Evolutionary conservation across 768 basidiomycete genomes (phyloP), one percentile per base, ranked within the genome.

Genomic region (Mycena latifolia): DNA sequence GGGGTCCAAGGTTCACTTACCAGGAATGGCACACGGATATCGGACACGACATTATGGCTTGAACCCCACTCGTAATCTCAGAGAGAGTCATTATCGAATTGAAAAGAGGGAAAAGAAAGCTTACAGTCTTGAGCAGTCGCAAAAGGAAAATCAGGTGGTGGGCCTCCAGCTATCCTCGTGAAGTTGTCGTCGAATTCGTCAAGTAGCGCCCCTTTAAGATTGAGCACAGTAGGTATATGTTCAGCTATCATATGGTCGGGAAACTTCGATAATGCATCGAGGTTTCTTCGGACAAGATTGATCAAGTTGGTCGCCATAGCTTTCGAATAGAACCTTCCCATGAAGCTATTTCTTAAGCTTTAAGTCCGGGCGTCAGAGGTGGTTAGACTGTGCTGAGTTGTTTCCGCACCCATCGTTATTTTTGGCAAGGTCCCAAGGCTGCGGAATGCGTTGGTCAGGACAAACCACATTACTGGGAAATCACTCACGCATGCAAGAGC

Each of bases 301-400:
- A 84, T 78, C 20, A 95, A 81, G 74, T 95, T 96, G 66, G 80
- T 81, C 6, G 88, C 93, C 92, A 96, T 91, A 45, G 87, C 91
- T 74, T 84, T 89, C 15, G 92, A 92, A 74, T 95, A 96, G 50
- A 94, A 72, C 54, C 86, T 86, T 55, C 88, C 86, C 35, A 89
- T 75, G 70, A 86, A 89, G 29, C 84, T 83, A 47, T 74, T 78
- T 47, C 86, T 71, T 37, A 94, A 80, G 33, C 92, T 93, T n/a
- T n/a, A n/a, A 25, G 50, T 27, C 31, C 39, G 45, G 39, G 37
- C 63, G 56, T 69, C 27, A 65, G 56, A 56, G 37, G 62, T 28
- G n/a, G 50, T 33, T 22, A 47, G 47, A 52, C 7, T 20, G 22
- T 25, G 28, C 17, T 47, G 28, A n/a, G 28, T 28, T 39, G 82